Percentiles rank a stretch among this genome's conserved stretches.
Evolutionary conservation across 306 rosid species (phyloP).

Genomic region (Vigna radiata): DNA sequence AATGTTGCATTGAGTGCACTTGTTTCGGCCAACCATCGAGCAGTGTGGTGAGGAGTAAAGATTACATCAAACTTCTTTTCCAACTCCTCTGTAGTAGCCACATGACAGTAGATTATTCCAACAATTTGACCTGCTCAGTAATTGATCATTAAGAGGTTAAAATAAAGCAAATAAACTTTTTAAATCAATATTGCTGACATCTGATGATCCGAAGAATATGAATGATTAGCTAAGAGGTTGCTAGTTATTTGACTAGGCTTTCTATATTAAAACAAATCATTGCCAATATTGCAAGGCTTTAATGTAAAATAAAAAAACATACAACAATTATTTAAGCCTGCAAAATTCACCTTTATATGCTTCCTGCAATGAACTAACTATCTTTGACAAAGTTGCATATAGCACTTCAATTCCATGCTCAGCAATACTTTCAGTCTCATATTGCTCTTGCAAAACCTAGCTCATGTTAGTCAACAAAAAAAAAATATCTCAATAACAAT

Average conservation of each 20-base stretch:
- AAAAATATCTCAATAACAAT: conserved; percentile 6
- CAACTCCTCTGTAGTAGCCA: conserved; percentile 49
- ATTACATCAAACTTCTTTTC: conserved; percentile 63
- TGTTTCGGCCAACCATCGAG: conserved; percentile 73
- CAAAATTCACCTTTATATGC: conserved; percentile 68
- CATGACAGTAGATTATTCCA: conserved; percentile 72
- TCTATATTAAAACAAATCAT: conserved; percentile 35
- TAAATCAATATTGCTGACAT: conserved; percentile 20
- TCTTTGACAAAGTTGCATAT: conserved; percentile 65
- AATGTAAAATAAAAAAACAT: conserved; percentile 1
- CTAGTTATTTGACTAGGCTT: conserved; percentile 36
- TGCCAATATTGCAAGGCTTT: conserved; percentile 23
- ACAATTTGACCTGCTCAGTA: conserved; percentile 87
- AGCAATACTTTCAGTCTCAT: conserved; percentile 62
- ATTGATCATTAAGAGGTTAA: conserved; percentile 40
- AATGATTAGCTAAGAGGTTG: conserved; percentile 20
- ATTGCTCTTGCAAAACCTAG: conserved; percentile 75
- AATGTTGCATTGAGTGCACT: conserved; percentile 39
- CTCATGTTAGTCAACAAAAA: conserved; percentile 33
- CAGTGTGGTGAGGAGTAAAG: conserved; percentile 57
- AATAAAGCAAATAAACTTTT: conserved; percentile 28
- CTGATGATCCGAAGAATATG: conserved; percentile 29
- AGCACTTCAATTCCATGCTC: conserved; percentile 70
- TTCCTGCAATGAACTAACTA: conserved; percentile 67
- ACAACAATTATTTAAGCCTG: conserved; percentile 34